Evolutionary conservation across 75 land plant genomes (phyloP).

Genomic region (Sequoia sempervirens): DNA sequence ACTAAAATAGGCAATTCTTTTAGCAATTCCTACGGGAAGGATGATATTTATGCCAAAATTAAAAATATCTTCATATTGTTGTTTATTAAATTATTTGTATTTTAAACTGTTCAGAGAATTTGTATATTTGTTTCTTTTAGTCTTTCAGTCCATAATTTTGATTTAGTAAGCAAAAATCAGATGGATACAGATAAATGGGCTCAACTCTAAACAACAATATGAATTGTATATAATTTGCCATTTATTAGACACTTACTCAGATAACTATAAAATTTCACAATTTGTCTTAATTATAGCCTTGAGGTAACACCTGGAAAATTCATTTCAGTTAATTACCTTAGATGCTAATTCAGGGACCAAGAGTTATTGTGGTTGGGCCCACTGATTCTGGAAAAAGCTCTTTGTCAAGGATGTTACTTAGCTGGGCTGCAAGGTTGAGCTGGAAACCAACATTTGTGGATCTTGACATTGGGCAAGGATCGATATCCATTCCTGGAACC

Average conservation of each 20-base stretch:
- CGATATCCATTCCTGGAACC: constrained; percentile 87
- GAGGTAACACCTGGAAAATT: neutral
- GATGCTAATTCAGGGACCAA: constrained; percentile 72
- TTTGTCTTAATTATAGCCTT: neutral
- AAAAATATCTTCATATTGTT: neutral
- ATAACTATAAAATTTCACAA: neutral
- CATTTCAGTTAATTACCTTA: neutral
- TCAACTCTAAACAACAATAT: neutral
- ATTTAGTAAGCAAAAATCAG: neutral
- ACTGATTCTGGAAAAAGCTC: constrained; percentile 98
- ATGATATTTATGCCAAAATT: neutral
- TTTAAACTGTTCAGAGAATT: neutral
- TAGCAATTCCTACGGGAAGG: neutral
- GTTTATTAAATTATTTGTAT: neutral
- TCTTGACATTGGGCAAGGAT: constrained; percentile 96
- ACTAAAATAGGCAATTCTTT: neutral
- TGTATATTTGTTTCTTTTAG: neutral
- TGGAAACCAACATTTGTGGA: constrained; percentile 99
- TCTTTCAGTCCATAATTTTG: neutral
- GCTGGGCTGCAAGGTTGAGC: constrained; percentile 88
- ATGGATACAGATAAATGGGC: neutral
- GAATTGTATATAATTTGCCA: neutral
- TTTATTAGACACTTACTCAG: neutral
- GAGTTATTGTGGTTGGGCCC: constrained; percentile 97
- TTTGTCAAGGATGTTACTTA: constrained; percentile 82